These are phyloP conservation scores for Taphrina communis DNA, from an alignment of 1,139 yeast species.

Conservation along the genomic window DNA sequence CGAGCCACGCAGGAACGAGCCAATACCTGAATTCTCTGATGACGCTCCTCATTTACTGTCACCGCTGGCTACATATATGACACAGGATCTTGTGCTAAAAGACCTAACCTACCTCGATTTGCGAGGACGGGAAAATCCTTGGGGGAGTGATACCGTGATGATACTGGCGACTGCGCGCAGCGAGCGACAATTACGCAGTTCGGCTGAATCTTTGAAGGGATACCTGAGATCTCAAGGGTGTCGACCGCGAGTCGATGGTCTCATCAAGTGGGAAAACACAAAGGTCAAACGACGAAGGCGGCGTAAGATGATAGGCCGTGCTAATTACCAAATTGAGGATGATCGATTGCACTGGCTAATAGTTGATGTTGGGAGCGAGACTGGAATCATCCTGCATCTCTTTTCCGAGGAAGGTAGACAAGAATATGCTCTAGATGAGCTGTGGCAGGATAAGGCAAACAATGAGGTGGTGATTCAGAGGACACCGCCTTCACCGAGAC, in stretches of 20 bases:
- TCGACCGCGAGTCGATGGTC: constrained; percentile 29
- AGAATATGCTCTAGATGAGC: constrained; percentile 32
- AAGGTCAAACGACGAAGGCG: constrained; percentile 37
- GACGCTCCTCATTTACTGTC: constrained; percentile 23
- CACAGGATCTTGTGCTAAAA: constrained; percentile 31
- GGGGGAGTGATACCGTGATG: constrained; percentile 38
- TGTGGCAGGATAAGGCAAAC: constrained; percentile 29
- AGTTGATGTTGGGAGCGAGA: constrained; percentile 29
- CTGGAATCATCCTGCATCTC: constrained; percentile 31
- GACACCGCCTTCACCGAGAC: background rate
- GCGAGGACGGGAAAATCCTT: constrained; percentile 32
- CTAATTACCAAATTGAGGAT: constrained; percentile 36
- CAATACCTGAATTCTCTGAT: constrained; percentile 22
- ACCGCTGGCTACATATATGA: constrained; percentile 24
- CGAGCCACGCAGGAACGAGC: constrained; percentile 10
- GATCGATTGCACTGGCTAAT: constrained; percentile 36
- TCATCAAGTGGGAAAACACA: constrained; percentile 38
- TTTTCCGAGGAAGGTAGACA: constrained; percentile 36
- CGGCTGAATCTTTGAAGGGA: constrained; percentile 37
- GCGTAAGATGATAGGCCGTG: constrained; percentile 35
- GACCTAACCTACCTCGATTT: constrained; percentile 29
- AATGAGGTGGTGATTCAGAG: constrained; percentile 11
- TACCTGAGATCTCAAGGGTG: constrained; percentile 22
- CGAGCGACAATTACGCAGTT: constrained; percentile 30
- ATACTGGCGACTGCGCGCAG: constrained; percentile 28